A percentile compares a stretch with the other conserved stretches of the same genome.
Evolutionary conservation across 768 basidiomycete species (phyloP).

Genomic region (Trametes villosa): DNA sequence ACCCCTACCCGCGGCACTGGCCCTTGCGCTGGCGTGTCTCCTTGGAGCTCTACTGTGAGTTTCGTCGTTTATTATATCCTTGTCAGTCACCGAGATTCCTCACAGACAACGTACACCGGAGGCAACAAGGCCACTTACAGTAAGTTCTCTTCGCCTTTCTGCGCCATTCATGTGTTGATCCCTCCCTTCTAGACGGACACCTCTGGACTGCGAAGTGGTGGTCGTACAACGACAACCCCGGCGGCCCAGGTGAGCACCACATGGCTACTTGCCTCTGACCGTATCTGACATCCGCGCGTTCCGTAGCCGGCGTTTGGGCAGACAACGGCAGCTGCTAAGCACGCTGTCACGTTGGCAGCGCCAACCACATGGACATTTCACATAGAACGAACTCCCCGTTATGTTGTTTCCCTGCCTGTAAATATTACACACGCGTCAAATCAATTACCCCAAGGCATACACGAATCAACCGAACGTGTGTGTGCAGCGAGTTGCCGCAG

Average conservation of each 20-base stretch:
- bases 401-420: not conserved
- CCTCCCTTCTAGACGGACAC: constrained; percentile 43
- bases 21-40: constrained; percentile 46
- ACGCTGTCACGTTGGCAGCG: not conserved
- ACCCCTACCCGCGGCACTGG: constrained; percentile 29
- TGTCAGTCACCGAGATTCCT: not conserved
- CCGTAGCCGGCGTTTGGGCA: constrained; percentile 57
- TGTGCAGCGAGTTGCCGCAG: not conserved
- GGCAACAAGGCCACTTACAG: constrained; percentile 52
- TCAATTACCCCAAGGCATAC: constrained; percentile 1
- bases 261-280: not conserved
- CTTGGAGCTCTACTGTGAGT: constrained; percentile 52
- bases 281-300: not conserved
- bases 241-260: constrained; percentile 47
- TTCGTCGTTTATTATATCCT: not conserved
- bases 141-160: constrained; percentile 29
- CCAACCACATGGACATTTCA: not conserved
- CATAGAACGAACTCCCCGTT: not conserved
- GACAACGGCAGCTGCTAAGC: constrained; percentile 50
- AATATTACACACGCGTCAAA: not conserved
- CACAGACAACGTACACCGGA: constrained; percentile 49
- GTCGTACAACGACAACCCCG: constrained; percentile 62
- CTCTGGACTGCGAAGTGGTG: constrained; percentile 69
- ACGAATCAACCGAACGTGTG: too few species aligned
- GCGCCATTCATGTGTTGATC: too few species aligned